Evolutionary conservation across 2,329 filamentous ascomycete genomes (phyloP).

Genomic region (Fusarium neocosmosporiellum): DNA sequence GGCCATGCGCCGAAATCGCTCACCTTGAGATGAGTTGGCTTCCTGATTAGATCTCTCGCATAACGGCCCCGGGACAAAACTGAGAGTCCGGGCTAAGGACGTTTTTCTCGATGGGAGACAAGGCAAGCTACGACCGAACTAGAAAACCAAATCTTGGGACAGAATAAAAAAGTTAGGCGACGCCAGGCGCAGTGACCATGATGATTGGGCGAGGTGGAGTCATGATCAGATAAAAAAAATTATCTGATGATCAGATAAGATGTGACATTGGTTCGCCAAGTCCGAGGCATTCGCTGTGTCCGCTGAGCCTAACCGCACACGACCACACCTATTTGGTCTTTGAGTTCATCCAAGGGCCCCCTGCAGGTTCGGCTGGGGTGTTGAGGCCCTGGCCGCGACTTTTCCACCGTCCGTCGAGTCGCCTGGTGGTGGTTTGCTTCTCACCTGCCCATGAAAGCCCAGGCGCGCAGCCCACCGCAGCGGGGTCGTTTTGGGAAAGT

Average conservation of each 20-base stretch:
- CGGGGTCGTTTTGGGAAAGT: neutral
- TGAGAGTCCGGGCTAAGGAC: neutral
- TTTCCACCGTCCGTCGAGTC: neutral
- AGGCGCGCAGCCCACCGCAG: neutral
- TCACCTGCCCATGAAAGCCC: neutral
- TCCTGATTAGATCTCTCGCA: slow-evolving; percentile 9
- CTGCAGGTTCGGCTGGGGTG: neutral
- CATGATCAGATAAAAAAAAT: slow-evolving; percentile 17
- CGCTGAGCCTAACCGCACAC: neutral
- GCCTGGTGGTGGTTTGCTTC: neutral
- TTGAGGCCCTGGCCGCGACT: neutral
- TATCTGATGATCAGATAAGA: slow-evolving; percentile 43
- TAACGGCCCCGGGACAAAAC: neutral
- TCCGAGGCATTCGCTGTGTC: slow-evolving; percentile 4
- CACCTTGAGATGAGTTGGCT: slow-evolving; percentile 2
- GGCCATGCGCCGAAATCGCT: slow-evolving; percentile 13
- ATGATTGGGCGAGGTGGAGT: slow-evolving; percentile 9
- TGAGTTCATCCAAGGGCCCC: neutral
- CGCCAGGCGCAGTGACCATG: neutral
- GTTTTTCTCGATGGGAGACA: neutral
- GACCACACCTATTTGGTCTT: neutral
- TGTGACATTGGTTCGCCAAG: slow-evolving; percentile 16
- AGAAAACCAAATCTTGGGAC: neutral
- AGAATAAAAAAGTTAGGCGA: neutral
- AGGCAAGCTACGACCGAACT: neutral